These are phyloP conservation scores for Sapria himalayana DNA, from an alignment of 345 rosid genomes.

Conservation along the genomic window DNA sequence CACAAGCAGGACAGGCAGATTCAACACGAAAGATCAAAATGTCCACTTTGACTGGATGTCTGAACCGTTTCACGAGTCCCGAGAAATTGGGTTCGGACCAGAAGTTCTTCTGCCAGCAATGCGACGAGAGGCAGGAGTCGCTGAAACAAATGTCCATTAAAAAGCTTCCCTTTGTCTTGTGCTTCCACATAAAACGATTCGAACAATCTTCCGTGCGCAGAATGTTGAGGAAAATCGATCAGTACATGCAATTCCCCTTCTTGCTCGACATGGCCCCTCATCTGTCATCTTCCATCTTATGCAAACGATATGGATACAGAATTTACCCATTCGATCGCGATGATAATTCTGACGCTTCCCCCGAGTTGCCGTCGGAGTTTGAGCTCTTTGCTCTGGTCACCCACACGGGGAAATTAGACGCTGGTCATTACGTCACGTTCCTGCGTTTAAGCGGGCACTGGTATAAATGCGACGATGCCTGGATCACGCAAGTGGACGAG, in stretches of 20 bases:
- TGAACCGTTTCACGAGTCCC: slow-evolving; percentile 58
- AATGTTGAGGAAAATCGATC: slow-evolving; percentile 53
- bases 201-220: slow-evolving; percentile 49
- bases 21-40: slow-evolving; percentile 14
- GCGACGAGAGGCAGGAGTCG: slow-evolving; percentile 59
- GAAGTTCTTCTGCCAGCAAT: slow-evolving; percentile 65
- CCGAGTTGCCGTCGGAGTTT: too few species aligned
- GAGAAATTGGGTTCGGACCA: slow-evolving; percentile 83
- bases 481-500: slow-evolving; percentile 81
- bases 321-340: slow-evolving; percentile 37
- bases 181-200: slow-evolving; percentile 80
- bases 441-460: slow-evolving; percentile 49
- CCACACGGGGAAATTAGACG: slow-evolving; percentile 67
- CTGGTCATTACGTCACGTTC: slow-evolving; percentile 75
- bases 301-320: slow-evolving; percentile 59
- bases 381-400: slow-evolving; percentile 76
- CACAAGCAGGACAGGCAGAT: slow-evolving; percentile 15
- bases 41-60: slow-evolving; percentile 58
- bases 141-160: slow-evolving; percentile 74
- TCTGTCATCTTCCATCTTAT: slow-evolving; percentile 53
- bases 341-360: slow-evolving; percentile 26
- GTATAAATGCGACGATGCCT: slow-evolving; percentile 89
- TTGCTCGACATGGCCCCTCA: slow-evolving; percentile 59
- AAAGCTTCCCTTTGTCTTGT: slow-evolving; percentile 64
- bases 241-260: slow-evolving; percentile 71